phyloP scores from a whole-genome alignment of 1,139 yeast species.

The Pichia sp. region DNA sequence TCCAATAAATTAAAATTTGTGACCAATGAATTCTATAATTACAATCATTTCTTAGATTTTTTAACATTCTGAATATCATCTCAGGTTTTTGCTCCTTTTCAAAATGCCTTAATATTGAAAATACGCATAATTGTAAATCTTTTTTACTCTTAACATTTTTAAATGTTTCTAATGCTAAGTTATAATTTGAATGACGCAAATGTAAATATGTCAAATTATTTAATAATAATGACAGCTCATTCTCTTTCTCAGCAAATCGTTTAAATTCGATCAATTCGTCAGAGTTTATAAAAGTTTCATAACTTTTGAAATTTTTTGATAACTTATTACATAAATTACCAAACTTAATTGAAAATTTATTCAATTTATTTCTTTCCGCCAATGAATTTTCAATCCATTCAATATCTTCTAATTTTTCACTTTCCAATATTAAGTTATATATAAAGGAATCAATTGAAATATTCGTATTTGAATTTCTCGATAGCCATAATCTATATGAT shows the following conservation, averaged over 20 bases:
- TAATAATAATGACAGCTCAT: conserved; percentile 7
- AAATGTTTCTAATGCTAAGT: conserved; percentile 9
- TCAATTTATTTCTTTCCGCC: conserved; percentile 7
- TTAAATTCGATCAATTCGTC: conserved; percentile 5
- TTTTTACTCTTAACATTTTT: conserved; percentile 4
- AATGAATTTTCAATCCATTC: conserved; percentile 20
- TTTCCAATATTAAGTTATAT: conserved; percentile 16
- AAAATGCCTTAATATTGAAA: conserved; percentile 14
- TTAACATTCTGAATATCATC: conserved; percentile 8
- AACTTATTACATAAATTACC: conserved; percentile 12
- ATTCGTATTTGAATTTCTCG: conserved; percentile 14
- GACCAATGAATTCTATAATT: conserved; percentile 12
- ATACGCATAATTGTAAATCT: conserved; percentile 11
- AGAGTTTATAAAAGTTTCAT: conserved; percentile 8
- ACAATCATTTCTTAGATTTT: conserved; percentile 6
- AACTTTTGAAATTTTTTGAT: conserved; percentile 3
- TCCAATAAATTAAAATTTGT: conserved; percentile 19
- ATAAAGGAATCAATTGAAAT: conserved; percentile 22
- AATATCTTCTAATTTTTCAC: conserved; percentile 19
- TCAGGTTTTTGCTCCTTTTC: conserved; percentile 16
- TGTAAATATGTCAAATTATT: conserved; percentile 18
- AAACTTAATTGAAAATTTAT: conserved; percentile 13
- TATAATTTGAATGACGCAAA: conserved; percentile 15
- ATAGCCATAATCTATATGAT: conserved; percentile 25
- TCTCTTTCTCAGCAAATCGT: conserved; percentile 4